Percentiles rank a stretch among this genome's conserved stretches.
Conservation (phyloP, 164 flowering plant genomes). For the Kingdonia uniflora region DNA sequence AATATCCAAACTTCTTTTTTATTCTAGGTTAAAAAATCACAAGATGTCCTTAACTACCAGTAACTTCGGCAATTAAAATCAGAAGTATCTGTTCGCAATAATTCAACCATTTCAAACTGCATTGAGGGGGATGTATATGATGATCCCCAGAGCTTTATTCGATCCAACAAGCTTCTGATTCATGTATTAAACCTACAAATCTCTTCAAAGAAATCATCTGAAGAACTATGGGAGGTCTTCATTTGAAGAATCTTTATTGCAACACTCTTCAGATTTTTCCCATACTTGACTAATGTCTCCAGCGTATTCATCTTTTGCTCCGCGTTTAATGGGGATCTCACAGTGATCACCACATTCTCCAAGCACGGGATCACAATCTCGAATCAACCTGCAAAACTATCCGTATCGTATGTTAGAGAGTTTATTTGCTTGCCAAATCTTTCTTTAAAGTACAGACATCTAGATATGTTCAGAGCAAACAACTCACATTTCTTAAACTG, state of each 20-base stretch:
- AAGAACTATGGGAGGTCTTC: conserved; percentile 70
- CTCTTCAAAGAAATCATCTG: conserved; percentile 86
- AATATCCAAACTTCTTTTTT: too few relatives aligned
- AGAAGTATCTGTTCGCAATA: too few relatives aligned
- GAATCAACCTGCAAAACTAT: conserved; percentile 43
- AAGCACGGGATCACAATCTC: conserved; percentile 54
- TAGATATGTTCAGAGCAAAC: background rate
- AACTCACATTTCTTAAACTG: conserved; percentile 68
- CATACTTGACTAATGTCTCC: conserved; percentile 57
- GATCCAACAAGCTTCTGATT: conserved; percentile 43
- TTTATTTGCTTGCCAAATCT: too few relatives aligned
- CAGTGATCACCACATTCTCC: conserved; percentile 56
- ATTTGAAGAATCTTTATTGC: conserved; percentile 69
- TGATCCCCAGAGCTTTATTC: conserved; percentile 19
- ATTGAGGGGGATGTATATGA: too few relatives aligned
- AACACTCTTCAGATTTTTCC: conserved; percentile 45
- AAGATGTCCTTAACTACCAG: too few relatives aligned
- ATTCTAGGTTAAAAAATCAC: too few relatives aligned
- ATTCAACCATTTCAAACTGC: too few relatives aligned
- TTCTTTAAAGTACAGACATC: background rate
- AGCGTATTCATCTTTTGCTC: conserved; percentile 85
- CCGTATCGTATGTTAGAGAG: too few relatives aligned
- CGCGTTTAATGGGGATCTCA: conserved; percentile 79
- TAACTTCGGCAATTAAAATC: too few relatives aligned
- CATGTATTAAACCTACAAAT: conserved; percentile 55